Conservation (phyloP, 1,139 yeast species). For the Debaryomycetaceae sp. region DNA sequence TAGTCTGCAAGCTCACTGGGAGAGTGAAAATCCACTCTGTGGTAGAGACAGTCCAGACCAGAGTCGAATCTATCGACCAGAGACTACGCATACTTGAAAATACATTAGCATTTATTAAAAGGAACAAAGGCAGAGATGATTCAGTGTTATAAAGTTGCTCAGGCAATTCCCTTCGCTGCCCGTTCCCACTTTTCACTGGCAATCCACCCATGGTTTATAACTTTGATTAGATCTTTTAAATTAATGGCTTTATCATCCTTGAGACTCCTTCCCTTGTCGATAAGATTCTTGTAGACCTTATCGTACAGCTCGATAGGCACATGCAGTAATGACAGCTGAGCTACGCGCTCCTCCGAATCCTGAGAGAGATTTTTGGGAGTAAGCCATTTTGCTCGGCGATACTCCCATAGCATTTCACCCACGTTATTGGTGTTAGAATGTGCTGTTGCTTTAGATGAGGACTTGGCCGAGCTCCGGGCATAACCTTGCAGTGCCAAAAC, state of each 20-base stretch:
- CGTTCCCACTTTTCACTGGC: conserved; percentile 63
- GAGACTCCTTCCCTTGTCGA: conserved; percentile 55
- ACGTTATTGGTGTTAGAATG: conserved; percentile 11
- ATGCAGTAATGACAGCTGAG: conserved; percentile 29
- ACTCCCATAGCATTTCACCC: conserved; percentile 59
- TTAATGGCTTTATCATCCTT: conserved; percentile 51
- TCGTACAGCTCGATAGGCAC: conserved; percentile 49
- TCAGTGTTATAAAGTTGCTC: conserved; percentile 6
- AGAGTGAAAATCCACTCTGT: not conserved
- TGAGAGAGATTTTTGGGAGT: conserved; percentile 9
- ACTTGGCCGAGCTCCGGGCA: conserved; percentile 6
- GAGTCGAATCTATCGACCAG: conserved; percentile 43
- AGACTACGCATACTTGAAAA: conserved; percentile 47
- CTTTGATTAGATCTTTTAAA: conserved; percentile 54
- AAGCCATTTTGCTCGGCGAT: conserved; percentile 59
- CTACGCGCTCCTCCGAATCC: conserved; percentile 14
- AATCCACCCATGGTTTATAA: conserved; percentile 70
- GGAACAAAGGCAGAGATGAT: conserved; percentile 4
- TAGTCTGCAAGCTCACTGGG: conserved; percentile 14
- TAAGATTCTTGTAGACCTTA: conserved; percentile 53
- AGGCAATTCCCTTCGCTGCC: conserved; percentile 46
- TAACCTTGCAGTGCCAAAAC: conserved; percentile 17
- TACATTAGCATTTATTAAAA: conserved; percentile 19
- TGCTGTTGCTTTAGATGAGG: conserved; percentile 10
- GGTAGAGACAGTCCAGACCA: conserved; percentile 33